Percentiles rank a stretch among this genome's conserved stretches.
These are phyloP conservation scores for Byssothecium circinans DNA, from an alignment of 2,329 filamentous ascomycete genomes.

Conservation along the genomic window DNA sequence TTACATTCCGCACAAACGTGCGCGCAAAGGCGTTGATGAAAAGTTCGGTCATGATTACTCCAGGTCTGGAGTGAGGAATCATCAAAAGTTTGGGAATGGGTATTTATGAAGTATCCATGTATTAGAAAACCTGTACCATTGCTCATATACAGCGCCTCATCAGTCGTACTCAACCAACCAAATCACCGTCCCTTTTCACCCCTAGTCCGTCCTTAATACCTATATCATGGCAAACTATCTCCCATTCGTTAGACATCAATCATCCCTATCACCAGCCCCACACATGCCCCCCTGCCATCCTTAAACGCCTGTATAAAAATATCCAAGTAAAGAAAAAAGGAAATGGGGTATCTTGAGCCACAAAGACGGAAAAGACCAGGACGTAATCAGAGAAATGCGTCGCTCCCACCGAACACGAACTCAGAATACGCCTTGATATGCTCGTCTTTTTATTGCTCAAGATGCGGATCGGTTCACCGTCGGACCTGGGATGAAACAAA, in stretches of 20 bases:
- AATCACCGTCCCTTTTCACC: too few species aligned
- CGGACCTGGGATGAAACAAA: not conserved
- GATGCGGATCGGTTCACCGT: not conserved
- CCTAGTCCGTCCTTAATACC: too few species aligned
- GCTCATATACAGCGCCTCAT: not conserved
- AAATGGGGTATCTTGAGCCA: slow-evolving; percentile 21
- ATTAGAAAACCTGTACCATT: not conserved
- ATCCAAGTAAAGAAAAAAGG: slow-evolving; percentile 3
- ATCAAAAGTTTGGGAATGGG: not conserved
- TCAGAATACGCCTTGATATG: slow-evolving; percentile 13
- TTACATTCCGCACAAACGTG: too few species aligned
- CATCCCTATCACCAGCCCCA: not conserved
- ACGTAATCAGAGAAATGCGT: slow-evolving; percentile 18
- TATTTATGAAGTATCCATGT: not conserved
- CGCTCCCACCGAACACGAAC: slow-evolving; percentile 27
- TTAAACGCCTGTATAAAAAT: not conserved
- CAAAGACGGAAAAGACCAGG: slow-evolving; percentile 6
- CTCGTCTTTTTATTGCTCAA: slow-evolving; percentile 2
- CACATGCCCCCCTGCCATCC: not conserved
- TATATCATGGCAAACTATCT: too few species aligned
- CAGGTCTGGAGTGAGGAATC: not conserved
- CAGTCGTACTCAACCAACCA: too few species aligned
- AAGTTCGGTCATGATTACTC: not conserved
- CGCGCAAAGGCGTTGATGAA: not conserved
- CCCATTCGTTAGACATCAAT: too few species aligned